Conservation (phyloP, 2,329 filamentous ascomycete genomes). For the Curvularia sp. region DNA sequence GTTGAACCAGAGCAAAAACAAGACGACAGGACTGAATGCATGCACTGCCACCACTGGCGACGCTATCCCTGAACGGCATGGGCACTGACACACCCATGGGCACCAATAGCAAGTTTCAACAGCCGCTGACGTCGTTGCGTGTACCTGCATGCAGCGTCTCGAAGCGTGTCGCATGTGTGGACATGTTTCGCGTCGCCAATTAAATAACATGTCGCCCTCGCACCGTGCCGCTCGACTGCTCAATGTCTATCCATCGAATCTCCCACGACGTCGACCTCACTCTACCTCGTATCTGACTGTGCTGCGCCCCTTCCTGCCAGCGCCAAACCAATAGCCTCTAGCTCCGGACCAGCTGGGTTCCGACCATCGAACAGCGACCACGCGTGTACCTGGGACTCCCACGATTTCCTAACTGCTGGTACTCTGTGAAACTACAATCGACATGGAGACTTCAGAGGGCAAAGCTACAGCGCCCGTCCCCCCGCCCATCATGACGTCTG, state of each 20-base stretch:
- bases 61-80: conserved; percentile 10
- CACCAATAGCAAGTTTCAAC: conserved; percentile 21
- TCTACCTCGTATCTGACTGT: conserved; percentile 11
- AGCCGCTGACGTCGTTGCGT: conserved; percentile 39
- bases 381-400: background rate
- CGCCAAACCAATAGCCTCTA: conserved; percentile 20
- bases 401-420: background rate
- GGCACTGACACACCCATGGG: conserved; percentile 14
- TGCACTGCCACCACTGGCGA: background rate
- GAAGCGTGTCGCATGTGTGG: conserved; percentile 17
- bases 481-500: conserved; percentile 14
- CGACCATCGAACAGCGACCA: conserved; percentile 18
- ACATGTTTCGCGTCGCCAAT: conserved; percentile 21
- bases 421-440: background rate
- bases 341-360: conserved; percentile 30
- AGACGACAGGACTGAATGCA: background rate
- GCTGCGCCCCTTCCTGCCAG: conserved; percentile 17
- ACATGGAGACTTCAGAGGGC: conserved; percentile 28
- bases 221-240: conserved; percentile 3
- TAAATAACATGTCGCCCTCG: conserved; percentile 5
- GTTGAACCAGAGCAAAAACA: background rate
- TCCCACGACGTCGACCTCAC: background rate
- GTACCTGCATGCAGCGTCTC: conserved; percentile 27
- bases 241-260: conserved; percentile 1
- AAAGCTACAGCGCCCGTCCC: conserved; percentile 22